Evolutionary conservation across 352 stramenopile genomes (phyloP).

Genomic region (Phytophthora aleatoria): DNA sequence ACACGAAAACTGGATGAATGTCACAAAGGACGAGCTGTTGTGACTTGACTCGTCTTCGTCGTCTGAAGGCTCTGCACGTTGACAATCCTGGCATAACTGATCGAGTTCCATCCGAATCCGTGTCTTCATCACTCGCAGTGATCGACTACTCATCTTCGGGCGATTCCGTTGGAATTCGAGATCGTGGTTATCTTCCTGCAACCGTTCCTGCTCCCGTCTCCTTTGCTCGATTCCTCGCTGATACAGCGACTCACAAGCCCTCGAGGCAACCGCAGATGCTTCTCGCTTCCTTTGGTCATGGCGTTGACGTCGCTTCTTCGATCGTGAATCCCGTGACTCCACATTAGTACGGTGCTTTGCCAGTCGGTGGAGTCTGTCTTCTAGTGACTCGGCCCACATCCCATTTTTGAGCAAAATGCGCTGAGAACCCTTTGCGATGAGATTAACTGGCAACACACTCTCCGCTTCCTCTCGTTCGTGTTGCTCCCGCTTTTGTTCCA

Average conservation of each 20-base stretch:
- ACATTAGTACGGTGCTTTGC: slow-evolving; percentile 11
- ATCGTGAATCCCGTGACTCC: slow-evolving; percentile 2
- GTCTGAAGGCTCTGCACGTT: slow-evolving; percentile 1
- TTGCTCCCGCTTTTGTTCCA: slow-evolving; percentile 28
- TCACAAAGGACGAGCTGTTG: slow-evolving; percentile 12
- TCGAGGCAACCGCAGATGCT: slow-evolving; percentile 24
- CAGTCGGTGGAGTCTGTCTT: slow-evolving; percentile 42
- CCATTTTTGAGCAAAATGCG: slow-evolving; percentile 61
- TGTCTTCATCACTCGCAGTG: slow-evolving; percentile 43
- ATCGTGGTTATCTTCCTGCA: slow-evolving; percentile 26
- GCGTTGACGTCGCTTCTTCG: slow-evolving; percentile 19
- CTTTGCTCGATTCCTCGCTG: slow-evolving; percentile 48
- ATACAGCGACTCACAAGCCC: slow-evolving; percentile 60
- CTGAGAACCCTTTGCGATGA: slow-evolving; percentile 55
- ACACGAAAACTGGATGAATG: slow-evolving; percentile 65
- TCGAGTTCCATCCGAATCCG: slow-evolving; percentile 41
- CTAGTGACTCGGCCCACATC: slow-evolving; percentile 47
- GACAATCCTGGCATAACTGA: slow-evolving; percentile 38
- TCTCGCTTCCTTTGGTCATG: slow-evolving; percentile 23
- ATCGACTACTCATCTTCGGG: slow-evolving; percentile 44
- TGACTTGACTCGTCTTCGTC: not conserved
- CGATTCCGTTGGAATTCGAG: slow-evolving; percentile 27
- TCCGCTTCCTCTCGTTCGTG: slow-evolving; percentile 25
- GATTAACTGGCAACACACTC: slow-evolving; percentile 12
- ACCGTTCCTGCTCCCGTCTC: slow-evolving; percentile 29